Percentiles rank a stretch among this genome's conserved stretches.
Conservation (phyloP, 2,329 filamentous ascomycete species). For the Sordariomycetes sp. region DNA sequence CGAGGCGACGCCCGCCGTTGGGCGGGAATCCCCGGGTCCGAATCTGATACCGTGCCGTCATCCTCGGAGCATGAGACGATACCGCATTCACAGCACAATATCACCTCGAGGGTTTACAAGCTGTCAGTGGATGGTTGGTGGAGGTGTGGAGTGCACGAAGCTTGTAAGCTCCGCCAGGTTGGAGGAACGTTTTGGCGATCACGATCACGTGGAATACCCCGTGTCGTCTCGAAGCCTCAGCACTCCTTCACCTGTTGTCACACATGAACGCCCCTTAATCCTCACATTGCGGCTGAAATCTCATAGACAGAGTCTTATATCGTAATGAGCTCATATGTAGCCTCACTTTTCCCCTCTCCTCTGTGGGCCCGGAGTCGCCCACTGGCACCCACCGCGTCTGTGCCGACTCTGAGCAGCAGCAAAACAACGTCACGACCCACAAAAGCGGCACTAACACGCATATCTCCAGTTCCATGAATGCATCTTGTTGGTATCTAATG, state of each 20-base stretch:
- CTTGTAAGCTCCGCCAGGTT: neutral
- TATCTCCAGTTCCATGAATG: neutral
- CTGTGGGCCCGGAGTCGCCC: too few species aligned
- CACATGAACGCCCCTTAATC: neutral
- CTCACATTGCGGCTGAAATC: too few species aligned
- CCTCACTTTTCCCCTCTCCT: too few species aligned
- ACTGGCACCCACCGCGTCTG: too few species aligned
- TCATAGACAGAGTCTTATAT: too few species aligned
- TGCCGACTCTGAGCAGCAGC: too few species aligned
- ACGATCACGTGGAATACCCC: neutral
- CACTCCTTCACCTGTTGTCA: neutral
- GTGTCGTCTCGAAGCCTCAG: neutral
- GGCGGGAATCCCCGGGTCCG: neutral
- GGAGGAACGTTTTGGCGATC: neutral
- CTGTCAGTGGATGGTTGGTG: neutral
- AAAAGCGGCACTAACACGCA: too few species aligned
- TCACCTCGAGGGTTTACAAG: neutral
- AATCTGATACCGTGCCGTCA: conserved; percentile 1
- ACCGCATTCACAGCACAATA: neutral
- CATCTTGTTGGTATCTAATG: neutral
- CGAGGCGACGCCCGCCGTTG: neutral
- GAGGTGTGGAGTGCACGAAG: neutral
- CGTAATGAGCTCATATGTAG: too few species aligned
- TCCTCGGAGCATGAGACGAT: neutral
- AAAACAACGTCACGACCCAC: neutral